Evolutionary conservation across 805 yeast species (phyloP).

Genomic region (Ogataea dorogensis): DNA sequence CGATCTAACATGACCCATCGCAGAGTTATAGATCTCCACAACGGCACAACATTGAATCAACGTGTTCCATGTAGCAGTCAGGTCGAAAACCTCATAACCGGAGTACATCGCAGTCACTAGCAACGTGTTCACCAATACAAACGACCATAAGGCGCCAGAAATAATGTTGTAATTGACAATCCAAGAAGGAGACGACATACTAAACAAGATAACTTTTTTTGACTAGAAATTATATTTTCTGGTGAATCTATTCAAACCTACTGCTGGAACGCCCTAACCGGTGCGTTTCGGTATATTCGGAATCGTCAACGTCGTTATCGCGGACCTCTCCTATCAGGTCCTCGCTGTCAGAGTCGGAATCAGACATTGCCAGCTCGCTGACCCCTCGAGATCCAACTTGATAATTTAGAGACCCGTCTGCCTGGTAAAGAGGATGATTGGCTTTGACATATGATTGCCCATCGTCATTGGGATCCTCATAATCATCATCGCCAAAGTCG

Average conservation of each 20-base stretch:
- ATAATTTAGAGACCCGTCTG: conserved; percentile 36
- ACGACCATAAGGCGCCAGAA: conserved; percentile 35
- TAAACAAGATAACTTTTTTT: neutral
- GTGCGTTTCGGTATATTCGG: conserved; percentile 19
- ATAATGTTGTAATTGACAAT: conserved; percentile 33
- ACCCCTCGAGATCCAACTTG: conserved; percentile 18
- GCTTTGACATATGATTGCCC: conserved; percentile 70
- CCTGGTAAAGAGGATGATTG: conserved; percentile 58
- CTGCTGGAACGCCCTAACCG: conserved; percentile 15
- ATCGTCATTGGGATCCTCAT: conserved; percentile 79
- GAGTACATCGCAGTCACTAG: conserved; percentile 38
- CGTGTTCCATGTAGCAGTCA: conserved; percentile 58
- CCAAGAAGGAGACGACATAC: conserved; percentile 22
- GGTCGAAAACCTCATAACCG: conserved; percentile 62
- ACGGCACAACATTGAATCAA: conserved; percentile 76
- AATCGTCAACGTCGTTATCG: conserved; percentile 24
- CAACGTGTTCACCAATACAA: conserved; percentile 30
- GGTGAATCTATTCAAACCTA: conserved; percentile 11
- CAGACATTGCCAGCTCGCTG: conserved; percentile 22
- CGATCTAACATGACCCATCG: conserved; percentile 77
- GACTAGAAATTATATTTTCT: neutral
- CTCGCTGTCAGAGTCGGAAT: conserved; percentile 30
- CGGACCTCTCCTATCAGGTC: conserved; percentile 27
- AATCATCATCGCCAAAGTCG: conserved; percentile 62
- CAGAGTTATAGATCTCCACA: conserved; percentile 76